Conservation (phyloP, 345 rosid species). For the Dipteronia dyeriana region DNA sequence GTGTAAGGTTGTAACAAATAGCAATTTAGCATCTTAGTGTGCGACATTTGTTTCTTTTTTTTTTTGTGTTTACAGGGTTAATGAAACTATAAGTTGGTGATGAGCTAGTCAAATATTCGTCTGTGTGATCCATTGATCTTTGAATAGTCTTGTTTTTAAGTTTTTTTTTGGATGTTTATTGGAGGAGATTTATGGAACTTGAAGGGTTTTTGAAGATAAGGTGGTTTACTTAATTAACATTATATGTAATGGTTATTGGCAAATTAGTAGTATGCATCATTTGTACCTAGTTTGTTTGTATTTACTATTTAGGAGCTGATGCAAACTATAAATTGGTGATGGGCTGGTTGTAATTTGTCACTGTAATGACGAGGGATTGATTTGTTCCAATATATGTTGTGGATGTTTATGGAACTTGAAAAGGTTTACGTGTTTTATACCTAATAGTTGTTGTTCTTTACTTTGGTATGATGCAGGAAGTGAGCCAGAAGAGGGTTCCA, state of each 20-base stretch:
- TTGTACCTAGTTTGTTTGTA: background rate
- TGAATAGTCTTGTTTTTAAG: background rate
- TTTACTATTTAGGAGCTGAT: background rate
- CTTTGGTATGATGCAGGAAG: slow-evolving; percentile 14
- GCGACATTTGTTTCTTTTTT: background rate
- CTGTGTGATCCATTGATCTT: background rate
- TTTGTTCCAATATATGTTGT: background rate
- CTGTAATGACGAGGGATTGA: background rate
- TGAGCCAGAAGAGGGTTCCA: slow-evolving; percentile 22
- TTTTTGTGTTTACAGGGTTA: background rate
- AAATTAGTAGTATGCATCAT: background rate
- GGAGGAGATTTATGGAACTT: slow-evolving; percentile 2
- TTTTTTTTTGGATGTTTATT: background rate
- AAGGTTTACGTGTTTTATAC: background rate
- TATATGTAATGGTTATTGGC: background rate
- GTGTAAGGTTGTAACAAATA: background rate
- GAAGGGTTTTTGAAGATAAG: background rate
- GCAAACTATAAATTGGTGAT: background rate
- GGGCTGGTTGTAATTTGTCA: background rate
- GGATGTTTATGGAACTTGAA: slow-evolving; percentile 11
- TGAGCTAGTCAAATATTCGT: background rate
- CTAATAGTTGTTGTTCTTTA: background rate
- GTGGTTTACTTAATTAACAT: background rate
- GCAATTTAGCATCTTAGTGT: background rate
- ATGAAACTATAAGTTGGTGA: background rate